These are phyloP conservation scores for Breynia disticha DNA, from an alignment of 441 rosid species.

Conservation along the genomic window DNA sequence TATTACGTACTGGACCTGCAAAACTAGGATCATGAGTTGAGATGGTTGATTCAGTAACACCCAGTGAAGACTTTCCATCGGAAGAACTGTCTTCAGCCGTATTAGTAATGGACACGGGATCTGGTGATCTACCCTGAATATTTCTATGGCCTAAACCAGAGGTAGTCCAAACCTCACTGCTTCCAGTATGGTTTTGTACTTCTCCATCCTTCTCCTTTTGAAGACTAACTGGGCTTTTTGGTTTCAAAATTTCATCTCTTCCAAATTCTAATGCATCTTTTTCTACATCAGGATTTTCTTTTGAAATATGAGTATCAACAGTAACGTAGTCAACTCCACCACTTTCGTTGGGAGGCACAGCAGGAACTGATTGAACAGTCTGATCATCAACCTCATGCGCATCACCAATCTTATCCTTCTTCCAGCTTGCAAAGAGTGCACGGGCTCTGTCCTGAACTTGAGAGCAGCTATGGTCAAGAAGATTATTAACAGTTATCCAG, in stretches of 20 bases:
- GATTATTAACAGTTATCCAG: constrained; percentile 54
- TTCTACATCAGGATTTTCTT: constrained; percentile 27
- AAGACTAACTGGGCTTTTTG: constrained; percentile 26
- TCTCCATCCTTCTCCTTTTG: constrained; percentile 30
- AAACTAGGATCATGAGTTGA: constrained; percentile 26
- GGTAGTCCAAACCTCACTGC: constrained; percentile 17
- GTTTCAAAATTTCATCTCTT: constrained; percentile 24
- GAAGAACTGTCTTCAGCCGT: constrained; percentile 29
- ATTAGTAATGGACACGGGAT: constrained; percentile 30
- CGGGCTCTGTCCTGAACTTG: constrained; percentile 67
- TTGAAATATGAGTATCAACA: constrained; percentile 11
- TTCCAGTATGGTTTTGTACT: constrained; percentile 25
- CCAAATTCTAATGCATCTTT: constrained; percentile 28
- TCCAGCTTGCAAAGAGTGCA: constrained; percentile 58
- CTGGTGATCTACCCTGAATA: constrained; percentile 27
- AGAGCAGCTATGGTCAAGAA: constrained; percentile 56
- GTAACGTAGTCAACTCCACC: constrained; percentile 28
- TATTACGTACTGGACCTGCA: constrained; percentile 24
- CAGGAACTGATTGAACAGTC: constrained; percentile 19
- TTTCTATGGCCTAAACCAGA: constrained; percentile 20
- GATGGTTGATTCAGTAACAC: constrained; percentile 20
- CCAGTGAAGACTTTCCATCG: constrained; percentile 28
- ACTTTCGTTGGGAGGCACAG: constrained; percentile 15
- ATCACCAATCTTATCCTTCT: constrained; percentile 28
- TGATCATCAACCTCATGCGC: constrained; percentile 26